Evolutionary conservation across 352 stramenopile genomes (phyloP), one percentile per base, ranked within the genome.

Genomic region (Phytopythium helicoides): DNA sequence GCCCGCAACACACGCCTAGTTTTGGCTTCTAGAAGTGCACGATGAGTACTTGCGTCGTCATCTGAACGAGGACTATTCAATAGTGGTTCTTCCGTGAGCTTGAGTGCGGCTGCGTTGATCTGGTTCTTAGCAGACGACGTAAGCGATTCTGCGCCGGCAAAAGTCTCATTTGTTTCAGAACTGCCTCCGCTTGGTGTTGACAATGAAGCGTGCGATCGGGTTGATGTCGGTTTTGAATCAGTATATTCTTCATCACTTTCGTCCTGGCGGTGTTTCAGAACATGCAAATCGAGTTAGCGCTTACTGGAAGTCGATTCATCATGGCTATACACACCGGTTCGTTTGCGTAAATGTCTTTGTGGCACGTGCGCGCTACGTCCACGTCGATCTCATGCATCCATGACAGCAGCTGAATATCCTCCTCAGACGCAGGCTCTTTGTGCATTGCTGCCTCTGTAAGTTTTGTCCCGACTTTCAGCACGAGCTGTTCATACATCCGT

Each of bases 331-430:
- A 14, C 53, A 74, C 61, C 36, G 58, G 49, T n/a, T 67, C 61
- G 15, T 61, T 59, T 22, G 52, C 67, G 42, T 87, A 76, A 6
- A 80, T 78, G 12, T 68, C 71, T 21, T 75, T 83, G 54, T 81
- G 70, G 55, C 78, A 89, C 12, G 82, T 93, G 10, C 82, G 76
- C 6, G 76, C 70, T 18, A 93, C 83, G 58, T 93, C 83, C 11
- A 91, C 75, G 52, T 93, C 83, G 36, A 93, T 93, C 62, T 93
- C 80, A 16, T 77, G 76, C 9, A 93, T 75, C 83, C 80, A 93
- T 22, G 71, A 58, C 12, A 85, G 58, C 14, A 87, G 58, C n/a
- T 82, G 76, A 15, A 66, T 34, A 22, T 76, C 64, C 28, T 90
- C 77, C 22, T 53, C 47, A 5, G 47, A 53, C 1, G 47, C 21